A percentile compares a stretch with the other conserved stretches of the same genome.
Evolutionary conservation across 2,329 filamentous ascomycete genomes (phyloP).

Genomic region (Aspergillus fumigatus): DNA sequence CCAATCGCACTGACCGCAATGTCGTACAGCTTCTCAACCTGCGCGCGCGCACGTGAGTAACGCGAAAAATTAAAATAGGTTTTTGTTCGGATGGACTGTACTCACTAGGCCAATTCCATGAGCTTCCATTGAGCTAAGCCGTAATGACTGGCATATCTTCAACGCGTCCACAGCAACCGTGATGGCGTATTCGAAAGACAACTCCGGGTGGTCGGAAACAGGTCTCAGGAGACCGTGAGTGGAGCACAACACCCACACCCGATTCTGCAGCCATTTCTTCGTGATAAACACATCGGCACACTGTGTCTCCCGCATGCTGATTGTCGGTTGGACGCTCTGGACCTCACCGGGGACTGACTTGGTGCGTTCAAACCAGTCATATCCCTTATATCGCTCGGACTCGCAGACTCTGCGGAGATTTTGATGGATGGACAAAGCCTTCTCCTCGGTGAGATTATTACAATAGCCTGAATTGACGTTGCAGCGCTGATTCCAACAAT

Average conservation of each 20-base stretch:
- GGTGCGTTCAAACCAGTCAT: conserved; percentile 36
- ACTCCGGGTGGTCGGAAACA: conserved; percentile 32
- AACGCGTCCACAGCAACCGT: conserved; percentile 32
- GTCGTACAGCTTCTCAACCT: conserved; percentile 40
- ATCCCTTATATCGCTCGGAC: conserved; percentile 32
- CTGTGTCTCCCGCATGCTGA: conserved; percentile 35
- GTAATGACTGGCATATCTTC: conserved; percentile 29
- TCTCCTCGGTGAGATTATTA: conserved; percentile 61
- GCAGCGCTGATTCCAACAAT: conserved; percentile 46
- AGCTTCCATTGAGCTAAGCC: conserved; percentile 38
- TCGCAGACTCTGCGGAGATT: conserved; percentile 30
- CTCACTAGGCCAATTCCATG: conserved; percentile 39
- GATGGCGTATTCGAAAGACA: conserved; percentile 36
- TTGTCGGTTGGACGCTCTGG: conserved; percentile 19
- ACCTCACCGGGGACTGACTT: conserved; percentile 19
- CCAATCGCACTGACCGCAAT: conserved; percentile 32
- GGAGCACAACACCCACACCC: conserved; percentile 40
- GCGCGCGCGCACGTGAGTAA: conserved; percentile 1
- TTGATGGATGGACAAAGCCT: conserved; percentile 44
- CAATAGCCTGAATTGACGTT: conserved; percentile 60
- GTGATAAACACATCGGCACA: conserved; percentile 41
- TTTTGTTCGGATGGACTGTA: not conserved
- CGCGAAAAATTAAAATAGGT: not conserved
- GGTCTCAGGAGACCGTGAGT: conserved; percentile 36
- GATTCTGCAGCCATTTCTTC: conserved; percentile 42